Conservation (phyloP, 345 rosid genomes). For the Populus deltoides region DNA sequence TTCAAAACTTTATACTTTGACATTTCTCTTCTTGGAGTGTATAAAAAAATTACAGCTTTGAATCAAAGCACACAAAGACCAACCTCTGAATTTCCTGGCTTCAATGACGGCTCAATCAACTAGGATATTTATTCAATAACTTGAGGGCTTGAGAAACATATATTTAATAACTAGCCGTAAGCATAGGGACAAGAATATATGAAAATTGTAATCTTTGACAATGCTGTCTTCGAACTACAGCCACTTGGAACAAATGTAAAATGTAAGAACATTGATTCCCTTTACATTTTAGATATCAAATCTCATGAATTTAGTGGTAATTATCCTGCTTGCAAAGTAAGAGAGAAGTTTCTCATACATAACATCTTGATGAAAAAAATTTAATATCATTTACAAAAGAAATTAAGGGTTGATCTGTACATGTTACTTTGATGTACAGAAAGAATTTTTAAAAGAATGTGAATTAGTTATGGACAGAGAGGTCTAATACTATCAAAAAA, state of each 20-base stretch:
- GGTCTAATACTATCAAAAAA: constrained; percentile 17
- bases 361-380: neutral
- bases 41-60: neutral
- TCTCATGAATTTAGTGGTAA: no score
- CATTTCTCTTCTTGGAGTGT: neutral
- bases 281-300: neutral
- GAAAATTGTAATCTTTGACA: neutral
- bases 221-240: neutral
- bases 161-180: neutral
- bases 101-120: neutral
- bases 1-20: neutral
- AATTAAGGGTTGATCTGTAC: neutral
- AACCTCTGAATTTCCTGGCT: neutral
- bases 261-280: neutral
- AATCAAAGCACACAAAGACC: neutral
- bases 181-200: neutral
- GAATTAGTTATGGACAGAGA: neutral
- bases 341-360: neutral
- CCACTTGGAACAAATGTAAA: neutral
- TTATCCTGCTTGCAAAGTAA: neutral
- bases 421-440: neutral
- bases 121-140: neutral
- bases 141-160: neutral
- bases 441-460: neutral
- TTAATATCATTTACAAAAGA: neutral